phyloP scores from a whole-genome alignment of 1,284 basidiomycete species.

The Papiliotrema flavescens region DNA sequence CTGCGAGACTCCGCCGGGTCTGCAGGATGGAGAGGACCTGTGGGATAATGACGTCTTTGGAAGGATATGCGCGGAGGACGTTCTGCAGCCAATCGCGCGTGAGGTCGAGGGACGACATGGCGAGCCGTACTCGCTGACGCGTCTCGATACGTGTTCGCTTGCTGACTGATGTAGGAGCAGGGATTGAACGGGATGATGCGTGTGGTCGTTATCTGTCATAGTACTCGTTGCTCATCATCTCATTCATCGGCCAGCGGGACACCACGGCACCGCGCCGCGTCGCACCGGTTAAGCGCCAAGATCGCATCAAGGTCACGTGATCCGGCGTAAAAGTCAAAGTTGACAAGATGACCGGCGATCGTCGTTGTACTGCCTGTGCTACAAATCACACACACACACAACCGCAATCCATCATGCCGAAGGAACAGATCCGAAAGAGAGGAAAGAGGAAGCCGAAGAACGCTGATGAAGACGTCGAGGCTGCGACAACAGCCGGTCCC shows the following conservation, averaged over 20 bases:
- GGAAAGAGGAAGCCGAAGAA: constrained; percentile 48
- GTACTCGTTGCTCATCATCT: too few relatives aligned
- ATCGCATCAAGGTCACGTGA: not conserved
- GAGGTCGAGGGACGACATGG: constrained; percentile 38
- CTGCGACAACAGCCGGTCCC: not conserved
- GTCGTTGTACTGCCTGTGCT: too few relatives aligned
- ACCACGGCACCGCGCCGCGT: too few relatives aligned
- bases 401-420: constrained; percentile 32
- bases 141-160: too few relatives aligned
- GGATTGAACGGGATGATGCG: too few relatives aligned
- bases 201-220: too few relatives aligned
- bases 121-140: not conserved
- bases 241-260: too few relatives aligned
- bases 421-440: constrained; percentile 47
- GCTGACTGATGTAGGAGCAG: too few relatives aligned
- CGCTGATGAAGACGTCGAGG: constrained; percentile 10
- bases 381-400: too few relatives aligned
- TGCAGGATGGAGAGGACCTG: constrained; percentile 67
- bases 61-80: constrained; percentile 62
- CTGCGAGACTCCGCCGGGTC: constrained; percentile 64
- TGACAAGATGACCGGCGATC: not conserved
- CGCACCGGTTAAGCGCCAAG: too few relatives aligned
- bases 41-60: constrained; percentile 57
- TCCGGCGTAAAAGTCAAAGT: not conserved
- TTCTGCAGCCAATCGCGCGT: constrained; percentile 70